Conservation (phyloP, 257 asterid genomes). For the Dorcoceras hygrometricum region DNA sequence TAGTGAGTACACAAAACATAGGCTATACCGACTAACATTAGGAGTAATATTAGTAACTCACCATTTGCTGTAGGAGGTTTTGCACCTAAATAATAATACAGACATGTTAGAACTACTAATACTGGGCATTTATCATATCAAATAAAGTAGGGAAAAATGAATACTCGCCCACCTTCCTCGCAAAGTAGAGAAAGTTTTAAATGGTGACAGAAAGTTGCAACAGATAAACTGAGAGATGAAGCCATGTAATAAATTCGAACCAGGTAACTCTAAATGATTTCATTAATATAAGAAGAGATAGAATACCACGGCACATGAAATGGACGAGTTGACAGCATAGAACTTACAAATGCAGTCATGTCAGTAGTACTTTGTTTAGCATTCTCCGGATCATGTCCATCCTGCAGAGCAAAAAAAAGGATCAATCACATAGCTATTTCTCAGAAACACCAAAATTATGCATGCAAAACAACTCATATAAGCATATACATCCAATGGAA, state of each 20-base stretch:
- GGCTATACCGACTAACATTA: background rate
- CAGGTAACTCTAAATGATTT: background rate
- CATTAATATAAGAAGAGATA: background rate
- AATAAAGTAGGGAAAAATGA: background rate
- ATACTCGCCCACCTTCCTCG: conserved; percentile 1
- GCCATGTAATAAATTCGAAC: background rate
- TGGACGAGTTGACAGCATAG: background rate
- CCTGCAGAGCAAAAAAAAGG: conserved; percentile 44
- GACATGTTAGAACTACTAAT: conserved; percentile 24
- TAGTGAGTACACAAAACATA: conserved; percentile 17
- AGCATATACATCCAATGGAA: conserved; percentile 5
- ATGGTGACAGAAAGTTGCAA: background rate
- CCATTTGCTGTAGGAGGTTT: conserved; percentile 91
- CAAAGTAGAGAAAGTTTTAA: background rate
- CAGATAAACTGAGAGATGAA: background rate
- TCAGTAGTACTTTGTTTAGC: conserved; percentile 76
- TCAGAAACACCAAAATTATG: background rate
- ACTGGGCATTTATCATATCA: conserved; percentile 1
- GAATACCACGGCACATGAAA: background rate
- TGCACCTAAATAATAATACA: conserved; percentile 57
- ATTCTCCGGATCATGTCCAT: conserved; percentile 66
- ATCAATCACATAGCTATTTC: background rate
- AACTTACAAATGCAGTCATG: conserved; percentile 86
- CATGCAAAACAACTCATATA: conserved; percentile 3
- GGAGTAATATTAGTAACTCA: conserved; percentile 31